Conservation (phyloP, 163 green algal genomes). For the Chlamydomonas reinhardtii region DNA sequence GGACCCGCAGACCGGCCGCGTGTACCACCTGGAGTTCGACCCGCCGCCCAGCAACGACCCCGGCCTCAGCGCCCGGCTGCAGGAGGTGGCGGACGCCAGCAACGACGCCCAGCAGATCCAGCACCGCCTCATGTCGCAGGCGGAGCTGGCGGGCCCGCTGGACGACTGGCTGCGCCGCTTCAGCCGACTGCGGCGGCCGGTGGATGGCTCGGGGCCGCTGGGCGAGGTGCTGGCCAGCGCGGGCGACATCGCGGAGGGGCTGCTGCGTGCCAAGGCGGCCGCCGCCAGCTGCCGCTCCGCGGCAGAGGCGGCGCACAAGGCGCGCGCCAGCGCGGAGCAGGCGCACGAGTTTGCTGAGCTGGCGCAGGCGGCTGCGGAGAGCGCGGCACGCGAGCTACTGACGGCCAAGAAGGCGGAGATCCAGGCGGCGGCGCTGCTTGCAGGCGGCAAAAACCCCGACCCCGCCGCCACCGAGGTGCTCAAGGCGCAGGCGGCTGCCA, state of each 20-base stretch:
- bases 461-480: constrained; percentile 67
- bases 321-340: constrained; percentile 54
- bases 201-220: constrained; percentile 56
- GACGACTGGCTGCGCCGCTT: constrained; percentile 74
- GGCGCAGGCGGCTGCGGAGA: constrained; percentile 62
- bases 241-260: constrained; percentile 55
- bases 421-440: constrained; percentile 70
- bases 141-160: constrained; percentile 45
- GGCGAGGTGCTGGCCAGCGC: constrained; percentile 62
- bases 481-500: constrained; percentile 72
- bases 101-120: constrained; percentile 68
- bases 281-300: constrained; percentile 58
- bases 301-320: constrained; percentile 53
- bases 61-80: constrained; percentile 73
- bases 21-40: constrained; percentile 86
- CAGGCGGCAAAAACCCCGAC: constrained; percentile 66
- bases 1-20: constrained; percentile 75
- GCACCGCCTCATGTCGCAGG: constrained; percentile 62
- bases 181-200: constrained; percentile 58
- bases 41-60: constrained; percentile 75
- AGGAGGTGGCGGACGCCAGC: constrained; percentile 50
- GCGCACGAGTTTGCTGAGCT: constrained; percentile 59
- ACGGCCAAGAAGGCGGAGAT: constrained; percentile 77
- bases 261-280: constrained; percentile 69
- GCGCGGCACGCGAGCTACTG: constrained; percentile 74